These are phyloP conservation scores for Carallia pectinifolia DNA, from an alignment of 345 rosid genomes.

Conservation along the genomic window DNA sequence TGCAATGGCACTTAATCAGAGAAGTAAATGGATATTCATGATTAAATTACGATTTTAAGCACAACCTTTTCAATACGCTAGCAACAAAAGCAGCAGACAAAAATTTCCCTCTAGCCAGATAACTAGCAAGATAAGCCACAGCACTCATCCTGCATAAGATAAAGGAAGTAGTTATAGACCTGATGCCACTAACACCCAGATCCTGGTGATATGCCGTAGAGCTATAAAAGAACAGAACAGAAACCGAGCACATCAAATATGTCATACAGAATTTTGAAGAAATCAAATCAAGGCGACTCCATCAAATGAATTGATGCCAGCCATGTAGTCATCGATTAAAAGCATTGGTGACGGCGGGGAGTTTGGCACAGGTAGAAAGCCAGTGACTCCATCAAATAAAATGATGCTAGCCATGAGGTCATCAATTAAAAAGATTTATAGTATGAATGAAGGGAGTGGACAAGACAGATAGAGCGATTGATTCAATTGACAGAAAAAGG, in stretches of 20 bases:
- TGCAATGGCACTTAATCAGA: neutral
- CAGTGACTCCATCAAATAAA: too few species aligned
- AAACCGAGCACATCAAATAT: neutral
- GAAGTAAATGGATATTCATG: neutral
- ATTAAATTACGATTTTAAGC: neutral
- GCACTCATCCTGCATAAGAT: constrained; percentile 77
- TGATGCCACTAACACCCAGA: neutral
- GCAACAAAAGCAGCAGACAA: constrained; percentile 47
- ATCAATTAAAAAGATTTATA: too few species aligned
- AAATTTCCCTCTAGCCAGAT: constrained; percentile 80
- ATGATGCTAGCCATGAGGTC: too few species aligned
- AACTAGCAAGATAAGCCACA: constrained; percentile 88
- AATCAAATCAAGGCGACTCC: too few species aligned
- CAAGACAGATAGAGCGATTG: too few species aligned
- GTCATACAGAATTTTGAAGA: neutral
- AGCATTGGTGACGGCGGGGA: too few species aligned
- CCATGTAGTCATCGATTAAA: too few species aligned
- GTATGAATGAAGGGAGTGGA: neutral
- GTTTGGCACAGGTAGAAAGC: too few species aligned
- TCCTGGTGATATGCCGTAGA: neutral
- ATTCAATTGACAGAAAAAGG: too few species aligned
- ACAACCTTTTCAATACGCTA: constrained; percentile 57
- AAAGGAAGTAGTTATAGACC: neutral
- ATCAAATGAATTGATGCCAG: too few species aligned
- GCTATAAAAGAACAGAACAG: neutral